Conservation (phyloP, 345 rosid genomes). For the Erucastrum elatum region DNA sequence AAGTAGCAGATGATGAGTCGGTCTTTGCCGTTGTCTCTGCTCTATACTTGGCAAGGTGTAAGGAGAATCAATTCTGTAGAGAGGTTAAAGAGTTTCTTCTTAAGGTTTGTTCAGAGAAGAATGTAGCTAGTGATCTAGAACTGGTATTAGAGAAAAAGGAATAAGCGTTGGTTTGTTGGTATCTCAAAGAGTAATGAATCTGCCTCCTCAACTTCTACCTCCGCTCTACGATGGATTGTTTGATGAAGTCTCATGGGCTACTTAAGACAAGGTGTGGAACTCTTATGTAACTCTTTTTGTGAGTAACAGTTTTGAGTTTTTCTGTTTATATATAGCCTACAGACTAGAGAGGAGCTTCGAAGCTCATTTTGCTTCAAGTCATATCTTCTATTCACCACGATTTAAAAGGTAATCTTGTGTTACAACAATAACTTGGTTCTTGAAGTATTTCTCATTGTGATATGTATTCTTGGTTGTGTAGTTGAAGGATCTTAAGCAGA, state of each 20-base stretch:
- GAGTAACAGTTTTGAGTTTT: background rate
- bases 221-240: slow-evolving; percentile 81
- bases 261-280: slow-evolving; percentile 83
- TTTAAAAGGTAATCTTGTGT: slow-evolving; percentile 40
- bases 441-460: background rate
- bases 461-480: slow-evolving; percentile 25
- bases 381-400: slow-evolving; percentile 54
- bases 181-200: slow-evolving; percentile 80
- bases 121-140: slow-evolving; percentile 42
- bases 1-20: slow-evolving; percentile 70
- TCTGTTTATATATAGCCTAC: slow-evolving; percentile 26
- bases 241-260: slow-evolving; percentile 44
- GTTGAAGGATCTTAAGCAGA: slow-evolving; percentile 54
- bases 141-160: slow-evolving; percentile 56
- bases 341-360: slow-evolving; percentile 76
- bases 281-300: slow-evolving; percentile 12
- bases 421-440: background rate
- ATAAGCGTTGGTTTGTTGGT: slow-evolving; percentile 68
- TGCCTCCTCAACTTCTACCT: slow-evolving; percentile 89
- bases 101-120: slow-evolving; percentile 53
- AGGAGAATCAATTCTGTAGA: slow-evolving; percentile 61
- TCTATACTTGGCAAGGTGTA: slow-evolving; percentile 74
- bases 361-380: slow-evolving; percentile 62
- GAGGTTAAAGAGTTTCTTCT: slow-evolving; percentile 68
- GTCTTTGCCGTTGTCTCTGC: slow-evolving; percentile 63